phyloP scores from a whole-genome alignment of 352 stramenopile species.

The Phytophthora parvispora region DNA sequence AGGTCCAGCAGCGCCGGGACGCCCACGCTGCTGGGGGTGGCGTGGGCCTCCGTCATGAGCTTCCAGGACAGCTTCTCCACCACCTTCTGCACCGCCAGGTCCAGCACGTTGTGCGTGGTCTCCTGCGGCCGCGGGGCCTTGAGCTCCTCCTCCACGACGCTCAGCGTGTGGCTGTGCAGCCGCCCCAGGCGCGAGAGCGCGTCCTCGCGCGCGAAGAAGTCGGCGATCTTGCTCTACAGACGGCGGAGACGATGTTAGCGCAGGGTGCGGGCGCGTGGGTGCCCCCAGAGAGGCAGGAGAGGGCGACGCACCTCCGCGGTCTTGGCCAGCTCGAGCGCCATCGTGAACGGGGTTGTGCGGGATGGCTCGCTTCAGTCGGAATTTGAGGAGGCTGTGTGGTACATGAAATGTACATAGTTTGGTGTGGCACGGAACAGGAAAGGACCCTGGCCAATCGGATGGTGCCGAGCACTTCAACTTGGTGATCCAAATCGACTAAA shows the following conservation, averaged over 20 bases:
- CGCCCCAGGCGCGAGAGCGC: constrained; percentile 59
- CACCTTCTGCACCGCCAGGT: constrained; percentile 86
- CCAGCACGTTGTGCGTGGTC: constrained; percentile 69
- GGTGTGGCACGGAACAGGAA: neutral
- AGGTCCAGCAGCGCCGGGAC: constrained; percentile 81
- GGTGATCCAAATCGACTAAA: neutral
- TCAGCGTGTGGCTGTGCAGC: constrained; percentile 53
- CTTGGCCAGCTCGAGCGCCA: constrained; percentile 72
- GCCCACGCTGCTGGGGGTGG: constrained; percentile 66
- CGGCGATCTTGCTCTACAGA: constrained; percentile 56
- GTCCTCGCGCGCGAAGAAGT: constrained; percentile 69
- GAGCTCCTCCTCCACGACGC: constrained; percentile 40
- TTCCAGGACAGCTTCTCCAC: constrained; percentile 84
- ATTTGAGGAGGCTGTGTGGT: constrained; percentile 5
- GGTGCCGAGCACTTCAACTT: neutral
- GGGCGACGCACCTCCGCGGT: constrained; percentile 61
- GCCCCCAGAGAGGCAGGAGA: neutral
- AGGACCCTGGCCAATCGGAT: neutral
- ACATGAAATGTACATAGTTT: constrained; percentile 5
- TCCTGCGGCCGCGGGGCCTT: constrained; percentile 49
- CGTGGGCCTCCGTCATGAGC: constrained; percentile 67
- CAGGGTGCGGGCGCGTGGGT: neutral
- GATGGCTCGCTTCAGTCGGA: constrained; percentile 12
- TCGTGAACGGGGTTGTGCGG: constrained; percentile 19
- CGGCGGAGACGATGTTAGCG: constrained; percentile 10